These are phyloP conservation scores for Peronosclerospora sorghi DNA, from an alignment of 352 stramenopile species.

Conservation along the genomic window DNA sequence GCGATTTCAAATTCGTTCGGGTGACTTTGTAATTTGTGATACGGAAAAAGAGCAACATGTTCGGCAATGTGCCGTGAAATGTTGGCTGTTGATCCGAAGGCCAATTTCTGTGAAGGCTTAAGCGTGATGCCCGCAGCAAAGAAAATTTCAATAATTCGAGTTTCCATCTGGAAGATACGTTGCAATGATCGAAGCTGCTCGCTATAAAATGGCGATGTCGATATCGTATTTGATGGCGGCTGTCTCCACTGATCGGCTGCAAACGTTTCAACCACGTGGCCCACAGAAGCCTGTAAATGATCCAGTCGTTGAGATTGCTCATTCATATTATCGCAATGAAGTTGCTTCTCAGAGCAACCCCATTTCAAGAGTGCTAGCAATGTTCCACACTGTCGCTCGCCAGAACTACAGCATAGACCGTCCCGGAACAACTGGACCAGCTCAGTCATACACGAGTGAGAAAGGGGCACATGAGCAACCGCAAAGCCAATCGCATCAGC, in stretches of 20 bases:
- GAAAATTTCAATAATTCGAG: conserved; percentile 41
- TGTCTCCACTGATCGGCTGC: conserved; percentile 38
- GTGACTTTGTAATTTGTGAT: conserved; percentile 21
- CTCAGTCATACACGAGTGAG: conserved; percentile 5
- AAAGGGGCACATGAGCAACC: conserved; percentile 19
- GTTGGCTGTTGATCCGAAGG: conserved; percentile 21
- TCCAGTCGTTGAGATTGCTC: conserved; percentile 4
- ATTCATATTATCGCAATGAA: not conserved
- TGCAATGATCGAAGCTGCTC: conserved; percentile 43
- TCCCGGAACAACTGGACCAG: conserved; percentile 16
- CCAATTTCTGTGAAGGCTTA: conserved; percentile 2
- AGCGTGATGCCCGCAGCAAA: conserved; percentile 20
- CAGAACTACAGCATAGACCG: conserved; percentile 27
- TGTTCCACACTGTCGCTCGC: conserved; percentile 48
- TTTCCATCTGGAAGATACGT: conserved; percentile 45
- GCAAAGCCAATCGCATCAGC: conserved; percentile 47
- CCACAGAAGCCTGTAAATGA: conserved; percentile 18
- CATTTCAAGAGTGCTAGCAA: conserved; percentile 45
- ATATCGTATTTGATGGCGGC: conserved; percentile 1
- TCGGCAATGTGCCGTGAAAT: conserved; percentile 61
- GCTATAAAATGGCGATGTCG: conserved; percentile 23
- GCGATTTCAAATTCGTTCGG: conserved; percentile 42
- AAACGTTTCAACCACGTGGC: conserved; percentile 19
- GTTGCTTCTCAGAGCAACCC: conserved; percentile 30
- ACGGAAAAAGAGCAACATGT: conserved; percentile 39